Evolutionary conservation across 1,139 yeast species (phyloP), one percentile per base, ranked within the genome.

Genomic region (Candida sp.): DNA sequence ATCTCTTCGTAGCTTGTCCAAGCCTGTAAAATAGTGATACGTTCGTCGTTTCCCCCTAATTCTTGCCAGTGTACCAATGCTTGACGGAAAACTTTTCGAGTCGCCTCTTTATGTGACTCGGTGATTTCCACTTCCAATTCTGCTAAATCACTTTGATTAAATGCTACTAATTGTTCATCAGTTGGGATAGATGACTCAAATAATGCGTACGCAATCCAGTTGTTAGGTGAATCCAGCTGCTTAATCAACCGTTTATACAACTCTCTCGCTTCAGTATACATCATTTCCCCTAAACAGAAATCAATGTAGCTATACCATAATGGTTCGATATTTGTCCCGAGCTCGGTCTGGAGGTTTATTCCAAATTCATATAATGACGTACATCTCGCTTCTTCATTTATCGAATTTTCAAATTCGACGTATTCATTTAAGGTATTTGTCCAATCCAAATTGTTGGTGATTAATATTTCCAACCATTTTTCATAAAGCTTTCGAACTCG

Each of bases 401-500:
- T 61, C 23, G 71, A 71, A 38, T 68, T 71, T 61, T 93, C 99
- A 51, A 90, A 74, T 5, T 75, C 76, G 4, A 90, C 82, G 62
- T 81, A 89, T 9, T 75, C 73, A 4, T 77, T 48, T 11, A 73
- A 48, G 3, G 66, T 59, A 6, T 47, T 46, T 11, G 56, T 45
- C 8, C 60, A 55, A 8, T 43, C 45, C 2, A 23, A 49, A 84
- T 89, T 81, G 1, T 72, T 66, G 2, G 66, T 54, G 0, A 70
- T 58, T 30, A 64, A 53, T 3, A 61, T 49, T 50, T 84, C 87
- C 22, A 91, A 52, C 68, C 80, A 79, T 54, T 80, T 83, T 50
- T 85, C 87, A 56, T 81, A 90, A 5, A 93, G 57, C 54, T 66
- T 79, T 34, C 98, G 70, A 8, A 87, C 90, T 35, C 97, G 67